Evolutionary conservation across 2,329 filamentous ascomycete genomes (phyloP).

Genomic region (Cladosporium colombiae): DNA sequence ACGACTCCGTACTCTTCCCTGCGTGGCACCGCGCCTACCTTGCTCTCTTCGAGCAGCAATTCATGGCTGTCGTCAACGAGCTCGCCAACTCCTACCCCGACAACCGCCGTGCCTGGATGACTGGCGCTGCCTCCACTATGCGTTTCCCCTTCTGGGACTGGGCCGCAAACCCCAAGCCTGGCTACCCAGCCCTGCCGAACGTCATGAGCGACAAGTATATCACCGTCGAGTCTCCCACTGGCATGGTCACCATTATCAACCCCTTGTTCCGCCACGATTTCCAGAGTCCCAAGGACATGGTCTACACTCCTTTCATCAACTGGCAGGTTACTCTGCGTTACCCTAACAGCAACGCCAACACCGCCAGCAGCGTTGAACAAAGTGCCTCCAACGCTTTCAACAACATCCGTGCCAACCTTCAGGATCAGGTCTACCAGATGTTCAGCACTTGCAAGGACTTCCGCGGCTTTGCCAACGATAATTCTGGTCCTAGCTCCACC

Average conservation of each 20-base stretch:
- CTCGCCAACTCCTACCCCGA: slow-evolving; percentile 31
- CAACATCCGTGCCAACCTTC: slow-evolving; percentile 32
- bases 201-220: slow-evolving; percentile 29
- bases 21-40: slow-evolving; percentile 38
- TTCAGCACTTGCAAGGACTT: slow-evolving; percentile 37
- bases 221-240: slow-evolving; percentile 26
- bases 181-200: slow-evolving; percentile 28
- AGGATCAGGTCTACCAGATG: slow-evolving; percentile 37
- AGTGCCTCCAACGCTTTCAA: slow-evolving; percentile 29
- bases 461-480: slow-evolving; percentile 35
- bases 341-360: slow-evolving; percentile 30
- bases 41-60: slow-evolving; percentile 38
- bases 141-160: slow-evolving; percentile 35
- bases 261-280: slow-evolving; percentile 25
- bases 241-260: slow-evolving; percentile 23
- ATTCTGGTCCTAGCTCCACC: slow-evolving; percentile 25
- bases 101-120: slow-evolving; percentile 27
- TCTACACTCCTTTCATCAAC: slow-evolving; percentile 33
- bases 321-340: slow-evolving; percentile 36
- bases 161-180: slow-evolving; percentile 28
- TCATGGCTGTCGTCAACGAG: slow-evolving; percentile 32
- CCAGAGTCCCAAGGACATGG: slow-evolving; percentile 27
- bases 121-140: slow-evolving; percentile 30
- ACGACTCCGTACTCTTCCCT: slow-evolving; percentile 38
- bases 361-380: slow-evolving; percentile 26